Base-by-base conservation (phyloP, 352 stramenopile species). In the Globisporangium recalcitrans region DNA sequence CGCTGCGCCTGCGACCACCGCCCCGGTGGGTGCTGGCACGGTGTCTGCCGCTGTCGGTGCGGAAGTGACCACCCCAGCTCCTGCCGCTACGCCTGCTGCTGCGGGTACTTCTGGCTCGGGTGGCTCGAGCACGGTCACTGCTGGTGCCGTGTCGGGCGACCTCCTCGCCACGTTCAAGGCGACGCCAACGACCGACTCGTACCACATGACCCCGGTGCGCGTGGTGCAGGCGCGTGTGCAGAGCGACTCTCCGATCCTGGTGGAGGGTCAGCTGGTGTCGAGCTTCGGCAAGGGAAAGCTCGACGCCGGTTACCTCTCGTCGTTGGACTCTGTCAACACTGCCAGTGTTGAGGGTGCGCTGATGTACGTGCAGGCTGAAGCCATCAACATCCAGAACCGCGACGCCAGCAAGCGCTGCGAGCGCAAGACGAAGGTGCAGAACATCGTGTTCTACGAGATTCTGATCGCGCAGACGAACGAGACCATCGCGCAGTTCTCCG, bases 341-440 rank as follows among this genome's bases (percentile, higher is more conserved):
- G 85, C 82, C 19, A 78, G 63, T 0, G 80, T 93, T 0, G 82
- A 91, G 27, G 85, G 85, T 19, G 73, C 80, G 4, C 71, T 93
- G 47, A 90, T 91, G 78, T 93, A 87, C 56, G 81, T 93, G 4
- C 82, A 91, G 67, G 81, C 82, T 1, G 84, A 93, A 38, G 80
- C 80, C 16, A 93, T 93, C 69, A 88, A 93, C 63, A 34, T 76
- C 24, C 75, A 83, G 44, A 65, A 71, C 11, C 80, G 82, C 7
- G 62, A 74, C 0, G 32, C 68, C 2, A 65, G 81, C 0, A 58
- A 87, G 22, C 76, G 78, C 5, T 93, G 84, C 65, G 58, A 58
- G 47, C 71, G 75, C 52, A 82, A 85, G 69, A 83, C 77, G 60
- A 69, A 78, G 21, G 75, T 83, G 62, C 70, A 74, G 40, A 70